A percentile compares a stretch with the other conserved stretches of the same genome.
phyloP scores from a whole-genome alignment of 495 filamentous ascomycete genomes.

The Talaromyces wortmannii region DNA sequence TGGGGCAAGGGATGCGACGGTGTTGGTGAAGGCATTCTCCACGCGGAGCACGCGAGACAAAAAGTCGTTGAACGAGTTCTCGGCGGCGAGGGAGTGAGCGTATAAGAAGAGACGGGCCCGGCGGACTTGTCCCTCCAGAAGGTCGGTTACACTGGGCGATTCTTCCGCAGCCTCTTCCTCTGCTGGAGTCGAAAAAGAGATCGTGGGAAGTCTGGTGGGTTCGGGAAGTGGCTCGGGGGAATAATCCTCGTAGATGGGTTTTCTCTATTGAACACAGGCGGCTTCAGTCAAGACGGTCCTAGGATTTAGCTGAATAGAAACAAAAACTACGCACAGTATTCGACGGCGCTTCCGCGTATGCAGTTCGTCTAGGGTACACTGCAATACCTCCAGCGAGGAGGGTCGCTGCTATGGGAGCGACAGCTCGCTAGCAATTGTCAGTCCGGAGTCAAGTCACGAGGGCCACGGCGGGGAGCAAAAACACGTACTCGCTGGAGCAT shows the following conservation, averaged over 20 bases:
- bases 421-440: constrained; percentile 35
- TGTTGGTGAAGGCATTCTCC: constrained; percentile 73
- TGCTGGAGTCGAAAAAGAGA: constrained; percentile 14
- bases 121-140: constrained; percentile 77
- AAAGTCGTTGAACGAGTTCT: constrained; percentile 69
- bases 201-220: constrained; percentile 21
- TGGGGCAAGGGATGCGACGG: constrained; percentile 80
- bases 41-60: constrained; percentile 69
- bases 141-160: constrained; percentile 79
- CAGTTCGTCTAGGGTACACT: constrained; percentile 45
- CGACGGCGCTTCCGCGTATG: constrained; percentile 50
- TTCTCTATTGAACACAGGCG: constrained; percentile 39
- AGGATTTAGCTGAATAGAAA: not conserved
- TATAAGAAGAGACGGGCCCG: constrained; percentile 76
- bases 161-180: constrained; percentile 23
- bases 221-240: constrained; percentile 23
- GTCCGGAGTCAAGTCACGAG: constrained; percentile 14
- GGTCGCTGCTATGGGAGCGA: constrained; percentile 49
- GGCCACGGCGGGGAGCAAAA: constrained; percentile 5
- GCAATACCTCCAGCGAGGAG: constrained; percentile 46
- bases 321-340: constrained; percentile 18
- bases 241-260: constrained; percentile 85
- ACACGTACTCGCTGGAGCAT: constrained; percentile 36
- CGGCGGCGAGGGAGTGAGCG: constrained; percentile 58
- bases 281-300: not conserved